phyloP scores from a whole-genome alignment of 2,329 filamentous ascomycete genomes.

The Microsporum canis region DNA sequence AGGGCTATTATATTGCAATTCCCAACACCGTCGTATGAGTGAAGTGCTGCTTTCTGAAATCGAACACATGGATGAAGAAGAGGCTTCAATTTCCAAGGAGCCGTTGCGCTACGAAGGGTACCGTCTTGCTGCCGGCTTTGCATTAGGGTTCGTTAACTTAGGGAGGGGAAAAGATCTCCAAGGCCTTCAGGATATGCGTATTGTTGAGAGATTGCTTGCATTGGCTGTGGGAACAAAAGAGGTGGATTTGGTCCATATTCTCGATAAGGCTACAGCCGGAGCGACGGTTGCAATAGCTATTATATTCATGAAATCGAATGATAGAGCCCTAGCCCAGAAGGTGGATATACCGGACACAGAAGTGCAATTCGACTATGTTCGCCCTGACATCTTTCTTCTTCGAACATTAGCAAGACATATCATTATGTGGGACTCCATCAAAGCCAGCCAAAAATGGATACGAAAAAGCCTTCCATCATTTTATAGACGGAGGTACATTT shows the following conservation, averaged over 20 bases:
- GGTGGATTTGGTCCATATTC: conserved; percentile 80
- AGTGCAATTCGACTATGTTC: conserved; percentile 88
- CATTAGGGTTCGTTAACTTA: conserved; percentile 87
- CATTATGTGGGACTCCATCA: conserved; percentile 82
- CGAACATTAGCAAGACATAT: conserved; percentile 81
- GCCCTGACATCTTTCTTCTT: conserved; percentile 83
- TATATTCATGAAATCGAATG: conserved; percentile 95
- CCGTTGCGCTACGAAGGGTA: conserved; percentile 90
- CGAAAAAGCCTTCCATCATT: conserved; percentile 57
- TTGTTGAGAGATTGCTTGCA: conserved; percentile 76
- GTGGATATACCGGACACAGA: conserved; percentile 85
- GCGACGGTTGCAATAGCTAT: conserved; percentile 81
- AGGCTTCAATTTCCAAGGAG: conserved; percentile 56
- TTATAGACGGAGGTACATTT: conserved; percentile 52
- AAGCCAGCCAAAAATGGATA: conserved; percentile 64
- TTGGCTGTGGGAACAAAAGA: conserved; percentile 83
- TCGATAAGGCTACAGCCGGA: conserved; percentile 88
- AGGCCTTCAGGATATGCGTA: conserved; percentile 83
- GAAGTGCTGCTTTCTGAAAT: conserved; percentile 98
- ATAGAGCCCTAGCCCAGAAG: conserved; percentile 74
- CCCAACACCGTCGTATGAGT: conserved; percentile 95
- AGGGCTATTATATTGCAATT: conserved; percentile 83
- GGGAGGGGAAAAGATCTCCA: conserved; percentile 79
- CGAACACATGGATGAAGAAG: conserved; percentile 72
- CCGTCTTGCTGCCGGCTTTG: conserved; percentile 82